Evolutionary conservation across 306 rosid genomes (phyloP).

Genomic region (Prunus padus): DNA sequence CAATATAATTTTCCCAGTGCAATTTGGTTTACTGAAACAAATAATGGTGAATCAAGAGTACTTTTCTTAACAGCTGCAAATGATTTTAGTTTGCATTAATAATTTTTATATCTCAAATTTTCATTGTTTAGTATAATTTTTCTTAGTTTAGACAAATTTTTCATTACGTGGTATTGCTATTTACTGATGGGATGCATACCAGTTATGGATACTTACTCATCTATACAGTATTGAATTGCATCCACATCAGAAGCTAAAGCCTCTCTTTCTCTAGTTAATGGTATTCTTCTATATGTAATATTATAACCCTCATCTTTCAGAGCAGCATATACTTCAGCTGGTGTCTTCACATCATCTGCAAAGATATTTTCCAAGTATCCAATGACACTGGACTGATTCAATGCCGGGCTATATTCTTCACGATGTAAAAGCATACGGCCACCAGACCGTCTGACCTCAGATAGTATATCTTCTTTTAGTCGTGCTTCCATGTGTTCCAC

Average conservation of each 20-base stretch:
- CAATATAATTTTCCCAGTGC: background rate
- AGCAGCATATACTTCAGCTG: constrained; percentile 74
- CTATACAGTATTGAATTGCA: constrained; percentile 70
- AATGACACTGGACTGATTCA: constrained; percentile 63
- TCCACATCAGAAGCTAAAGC: constrained; percentile 79
- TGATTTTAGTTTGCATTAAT: background rate
- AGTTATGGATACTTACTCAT: constrained; percentile 56
- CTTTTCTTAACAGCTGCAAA: background rate
- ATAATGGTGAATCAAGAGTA: background rate
- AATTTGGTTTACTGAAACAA: background rate
- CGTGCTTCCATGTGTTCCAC: constrained; percentile 90
- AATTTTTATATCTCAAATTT: background rate
- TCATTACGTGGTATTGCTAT: background rate
- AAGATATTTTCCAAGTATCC: constrained; percentile 82
- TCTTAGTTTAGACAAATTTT: background rate
- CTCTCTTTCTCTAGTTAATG: constrained; percentile 78
- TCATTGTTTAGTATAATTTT: background rate
- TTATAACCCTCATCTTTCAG: constrained; percentile 63
- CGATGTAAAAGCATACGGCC: constrained; percentile 83
- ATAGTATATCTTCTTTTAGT: constrained; percentile 75
- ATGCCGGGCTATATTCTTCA: constrained; percentile 71
- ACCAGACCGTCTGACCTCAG: constrained; percentile 70
- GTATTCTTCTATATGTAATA: constrained; percentile 64
- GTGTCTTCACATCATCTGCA: constrained; percentile 78
- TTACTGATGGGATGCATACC: background rate